Percentiles rank a stretch among this genome's conserved stretches.
These are phyloP conservation scores for Microbotryum scabiosae DNA, from an alignment of 1,284 basidiomycete species.

Conservation along the genomic window DNA sequence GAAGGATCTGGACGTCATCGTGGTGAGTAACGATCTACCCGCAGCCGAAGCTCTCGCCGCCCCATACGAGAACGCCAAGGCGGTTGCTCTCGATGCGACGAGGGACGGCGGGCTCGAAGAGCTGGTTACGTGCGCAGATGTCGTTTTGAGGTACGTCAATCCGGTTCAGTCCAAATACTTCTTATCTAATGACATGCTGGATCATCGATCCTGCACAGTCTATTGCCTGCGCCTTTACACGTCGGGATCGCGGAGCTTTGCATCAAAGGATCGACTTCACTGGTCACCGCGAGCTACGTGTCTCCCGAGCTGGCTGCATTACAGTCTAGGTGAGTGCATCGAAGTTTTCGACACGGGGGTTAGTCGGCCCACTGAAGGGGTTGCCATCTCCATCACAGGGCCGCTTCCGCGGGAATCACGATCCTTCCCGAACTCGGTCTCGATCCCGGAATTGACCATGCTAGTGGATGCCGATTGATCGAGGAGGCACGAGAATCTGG, in stretches of 20 bases:
- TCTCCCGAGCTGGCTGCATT: conserved; percentile 68
- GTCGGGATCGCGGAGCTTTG: conserved; percentile 66
- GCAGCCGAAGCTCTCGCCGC: conserved; percentile 55
- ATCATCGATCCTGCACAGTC: conserved; percentile 43
- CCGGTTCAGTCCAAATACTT: not conserved
- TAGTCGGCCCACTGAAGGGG: too few species aligned
- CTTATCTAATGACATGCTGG: not conserved
- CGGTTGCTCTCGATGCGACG: conserved; percentile 56
- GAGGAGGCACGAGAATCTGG: conserved; percentile 52
- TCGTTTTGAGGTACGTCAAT: conserved; percentile 56
- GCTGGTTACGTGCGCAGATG: conserved; percentile 54
- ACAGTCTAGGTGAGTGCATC: conserved; percentile 50
- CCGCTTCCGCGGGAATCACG: conserved; percentile 58
- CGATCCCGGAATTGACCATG: conserved; percentile 96
- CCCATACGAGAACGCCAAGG: conserved; percentile 53
- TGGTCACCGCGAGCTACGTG: conserved; percentile 89
- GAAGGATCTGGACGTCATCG: conserved; percentile 55
- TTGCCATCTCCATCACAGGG: conserved; percentile 45
- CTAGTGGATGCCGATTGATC: conserved; percentile 70
- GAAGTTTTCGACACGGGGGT: too few species aligned
- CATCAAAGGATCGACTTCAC: conserved; percentile 61
- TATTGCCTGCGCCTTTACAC: conserved; percentile 74
- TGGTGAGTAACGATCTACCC: conserved; percentile 62
- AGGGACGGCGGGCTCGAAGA: conserved; percentile 48
- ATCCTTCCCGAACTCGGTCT: conserved; percentile 83